A percentile compares a stretch with the other conserved stretches of the same genome.
phyloP scores from a whole-genome alignment of 257 asterid species.

The Solanum peruvianum region DNA sequence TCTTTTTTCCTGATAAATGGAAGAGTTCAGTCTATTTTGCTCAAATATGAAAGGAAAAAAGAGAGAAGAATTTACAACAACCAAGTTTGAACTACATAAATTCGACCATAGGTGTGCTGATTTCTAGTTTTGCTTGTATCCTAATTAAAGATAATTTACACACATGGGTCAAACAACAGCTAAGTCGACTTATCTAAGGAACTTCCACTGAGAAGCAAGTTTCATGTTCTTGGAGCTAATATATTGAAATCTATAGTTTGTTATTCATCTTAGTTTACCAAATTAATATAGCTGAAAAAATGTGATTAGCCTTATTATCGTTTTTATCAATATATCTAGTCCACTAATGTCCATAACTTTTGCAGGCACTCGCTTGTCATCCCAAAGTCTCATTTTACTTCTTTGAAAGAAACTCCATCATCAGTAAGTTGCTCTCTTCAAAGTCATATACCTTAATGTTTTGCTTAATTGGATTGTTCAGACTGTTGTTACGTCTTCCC shows the following conservation, averaged over 20 bases:
- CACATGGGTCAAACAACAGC: not conserved
- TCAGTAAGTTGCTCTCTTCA: constrained; percentile 39
- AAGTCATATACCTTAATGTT: not conserved
- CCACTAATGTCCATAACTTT: not conserved
- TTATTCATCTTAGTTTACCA: not conserved
- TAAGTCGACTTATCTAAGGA: not conserved
- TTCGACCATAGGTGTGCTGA: not conserved
- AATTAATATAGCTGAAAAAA: not conserved
- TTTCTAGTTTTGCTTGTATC: not conserved
- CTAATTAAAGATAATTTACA: not conserved
- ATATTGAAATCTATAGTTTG: not conserved
- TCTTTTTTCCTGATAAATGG: not conserved
- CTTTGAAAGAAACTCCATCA: constrained; percentile 82
- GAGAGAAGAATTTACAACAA: not conserved
- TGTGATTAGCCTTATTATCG: not conserved
- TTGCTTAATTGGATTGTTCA: not conserved
- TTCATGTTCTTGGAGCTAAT: not conserved
- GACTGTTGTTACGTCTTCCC: not conserved
- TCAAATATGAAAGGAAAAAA: not conserved
- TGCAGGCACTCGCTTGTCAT: constrained; percentile 81
- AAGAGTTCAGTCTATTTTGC: not conserved
- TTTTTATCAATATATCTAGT: not conserved
- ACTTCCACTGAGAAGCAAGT: not conserved
- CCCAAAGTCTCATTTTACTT: constrained; percentile 80
- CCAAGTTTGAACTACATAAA: not conserved